A percentile compares a stretch with the other conserved stretches of the same genome.
Evolutionary conservation across 1,284 basidiomycete species (phyloP).

Genomic region (Ganoderma meredithae): DNA sequence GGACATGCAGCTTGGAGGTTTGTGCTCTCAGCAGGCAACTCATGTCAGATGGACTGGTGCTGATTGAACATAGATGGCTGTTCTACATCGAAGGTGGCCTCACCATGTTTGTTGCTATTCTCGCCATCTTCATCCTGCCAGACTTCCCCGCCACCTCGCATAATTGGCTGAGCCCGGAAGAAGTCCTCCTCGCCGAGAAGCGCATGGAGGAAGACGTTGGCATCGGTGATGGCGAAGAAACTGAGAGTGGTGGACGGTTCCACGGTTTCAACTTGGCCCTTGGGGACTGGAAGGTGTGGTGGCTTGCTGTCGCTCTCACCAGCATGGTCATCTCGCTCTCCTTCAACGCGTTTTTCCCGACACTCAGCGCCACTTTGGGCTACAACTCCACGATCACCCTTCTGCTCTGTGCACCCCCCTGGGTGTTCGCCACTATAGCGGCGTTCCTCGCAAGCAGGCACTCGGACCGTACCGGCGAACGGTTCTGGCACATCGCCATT

Average conservation of each 20-base stretch:
- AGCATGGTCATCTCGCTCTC: constrained; percentile 67
- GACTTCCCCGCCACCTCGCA: constrained; percentile 72
- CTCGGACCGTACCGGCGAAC: constrained; percentile 66
- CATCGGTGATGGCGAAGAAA: constrained; percentile 51
- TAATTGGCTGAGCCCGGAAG: constrained; percentile 66
- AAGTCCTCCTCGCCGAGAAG: constrained; percentile 69
- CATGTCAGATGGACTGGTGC: not conserved
- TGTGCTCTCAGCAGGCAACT: constrained; percentile 11
- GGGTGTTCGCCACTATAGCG: constrained; percentile 69
- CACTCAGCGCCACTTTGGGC: constrained; percentile 72
- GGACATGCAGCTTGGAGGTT: constrained; percentile 82
- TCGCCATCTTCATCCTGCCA: constrained; percentile 75
- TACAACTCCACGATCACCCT: constrained; percentile 71
- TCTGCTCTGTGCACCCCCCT: constrained; percentile 81
- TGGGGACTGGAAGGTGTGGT: constrained; percentile 79
- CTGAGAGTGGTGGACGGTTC: constrained; percentile 44
- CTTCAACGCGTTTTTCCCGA: constrained; percentile 82
- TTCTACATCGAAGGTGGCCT: constrained; percentile 80
- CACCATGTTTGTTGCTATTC: constrained; percentile 68
- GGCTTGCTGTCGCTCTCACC: constrained; percentile 64
- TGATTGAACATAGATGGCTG: constrained; percentile 61
- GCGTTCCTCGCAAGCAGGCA: constrained; percentile 62
- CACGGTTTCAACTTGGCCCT: constrained; percentile 66
- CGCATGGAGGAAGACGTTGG: constrained; percentile 80
- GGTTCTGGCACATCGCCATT: constrained; percentile 68